These are phyloP conservation scores for Kluyveromyces marxianus DNA, from an alignment of 1,139 yeast species.

Conservation along the genomic window DNA sequence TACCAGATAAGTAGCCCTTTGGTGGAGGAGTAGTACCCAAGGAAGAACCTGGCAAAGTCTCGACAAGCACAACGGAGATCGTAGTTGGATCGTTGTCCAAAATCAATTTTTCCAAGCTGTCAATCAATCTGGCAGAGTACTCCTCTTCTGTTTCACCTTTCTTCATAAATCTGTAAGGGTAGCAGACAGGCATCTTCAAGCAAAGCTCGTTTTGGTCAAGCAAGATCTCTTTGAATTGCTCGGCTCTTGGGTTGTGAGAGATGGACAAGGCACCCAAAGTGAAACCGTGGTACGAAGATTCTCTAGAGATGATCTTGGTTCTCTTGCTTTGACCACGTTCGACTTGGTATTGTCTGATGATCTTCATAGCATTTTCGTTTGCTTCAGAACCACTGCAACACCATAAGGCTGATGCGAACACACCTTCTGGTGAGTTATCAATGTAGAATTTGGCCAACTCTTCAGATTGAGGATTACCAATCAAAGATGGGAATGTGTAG, in stretches of 20 bases:
- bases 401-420: slow-evolving; percentile 42
- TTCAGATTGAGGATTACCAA: slow-evolving; percentile 41
- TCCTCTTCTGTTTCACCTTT: slow-evolving; percentile 33
- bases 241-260: slow-evolving; percentile 33
- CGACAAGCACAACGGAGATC: slow-evolving; percentile 36
- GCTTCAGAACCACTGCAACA: slow-evolving; percentile 48
- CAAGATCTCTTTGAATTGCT: slow-evolving; percentile 23
- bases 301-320: slow-evolving; percentile 39
- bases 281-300: slow-evolving; percentile 45
- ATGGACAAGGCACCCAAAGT: slow-evolving; percentile 42
- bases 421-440: slow-evolving; percentile 39
- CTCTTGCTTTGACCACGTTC: slow-evolving; percentile 40
- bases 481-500: slow-evolving; percentile 38
- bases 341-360: slow-evolving; percentile 41
- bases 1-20: slow-evolving; percentile 41
- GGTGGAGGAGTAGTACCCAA: slow-evolving; percentile 38
- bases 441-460: slow-evolving; percentile 41
- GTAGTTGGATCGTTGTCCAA: slow-evolving; percentile 35
- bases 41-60: slow-evolving; percentile 39
- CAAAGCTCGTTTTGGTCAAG: slow-evolving; percentile 15
- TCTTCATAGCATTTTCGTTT: slow-evolving; percentile 45
- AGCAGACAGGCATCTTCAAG: slow-evolving; percentile 22
- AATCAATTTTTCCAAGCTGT: slow-evolving; percentile 35
- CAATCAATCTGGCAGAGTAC: slow-evolving; percentile 32
- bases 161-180: slow-evolving; percentile 32